Percentiles rank a stretch among this genome's conserved stretches.
Evolutionary conservation across 2,329 filamentous ascomycete genomes (phyloP).

Genomic region (Canariomyces notabilis): DNA sequence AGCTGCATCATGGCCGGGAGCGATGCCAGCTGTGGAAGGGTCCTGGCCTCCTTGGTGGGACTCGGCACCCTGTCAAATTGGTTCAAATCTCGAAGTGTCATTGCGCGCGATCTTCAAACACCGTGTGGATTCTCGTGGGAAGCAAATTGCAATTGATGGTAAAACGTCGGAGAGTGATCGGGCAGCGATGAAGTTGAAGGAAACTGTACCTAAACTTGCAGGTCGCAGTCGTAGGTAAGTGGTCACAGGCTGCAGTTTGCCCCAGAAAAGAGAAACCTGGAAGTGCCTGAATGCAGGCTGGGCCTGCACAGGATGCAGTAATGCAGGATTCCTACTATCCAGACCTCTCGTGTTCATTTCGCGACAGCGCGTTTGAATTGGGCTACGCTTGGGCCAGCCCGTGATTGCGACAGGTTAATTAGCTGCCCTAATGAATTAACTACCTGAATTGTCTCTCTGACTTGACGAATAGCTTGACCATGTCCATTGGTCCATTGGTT

Average conservation of each 20-base stretch:
- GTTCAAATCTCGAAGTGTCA: conserved; percentile 19
- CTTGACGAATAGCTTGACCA: neutral
- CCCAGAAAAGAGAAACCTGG: too few species aligned
- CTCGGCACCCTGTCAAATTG: conserved; percentile 16
- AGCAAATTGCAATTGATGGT: neutral
- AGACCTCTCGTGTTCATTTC: conserved; percentile 24
- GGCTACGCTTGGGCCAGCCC: too few species aligned
- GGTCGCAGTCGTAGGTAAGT: neutral
- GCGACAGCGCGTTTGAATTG: conserved; percentile 15
- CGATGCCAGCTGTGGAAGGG: conserved; percentile 11
- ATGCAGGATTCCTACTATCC: conserved; percentile 5
- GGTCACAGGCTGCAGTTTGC: neutral
- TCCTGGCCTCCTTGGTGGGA: conserved; percentile 14
- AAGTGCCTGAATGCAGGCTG: conserved; percentile 3
- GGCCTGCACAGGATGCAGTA: too few species aligned
- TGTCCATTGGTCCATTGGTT: too few species aligned
- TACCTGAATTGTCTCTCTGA: neutral
- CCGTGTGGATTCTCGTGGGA: neutral
- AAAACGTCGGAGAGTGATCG: too few species aligned
- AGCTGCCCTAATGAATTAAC: too few species aligned
- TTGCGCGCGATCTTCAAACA: neutral
- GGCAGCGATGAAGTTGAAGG: neutral
- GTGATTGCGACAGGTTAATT: too few species aligned
- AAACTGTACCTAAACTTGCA: neutral
- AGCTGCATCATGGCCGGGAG: conserved; percentile 39